These are phyloP conservation scores for Poa annua DNA, from an alignment of 176 grass and related monocot genomes.

Conservation along the genomic window DNA sequence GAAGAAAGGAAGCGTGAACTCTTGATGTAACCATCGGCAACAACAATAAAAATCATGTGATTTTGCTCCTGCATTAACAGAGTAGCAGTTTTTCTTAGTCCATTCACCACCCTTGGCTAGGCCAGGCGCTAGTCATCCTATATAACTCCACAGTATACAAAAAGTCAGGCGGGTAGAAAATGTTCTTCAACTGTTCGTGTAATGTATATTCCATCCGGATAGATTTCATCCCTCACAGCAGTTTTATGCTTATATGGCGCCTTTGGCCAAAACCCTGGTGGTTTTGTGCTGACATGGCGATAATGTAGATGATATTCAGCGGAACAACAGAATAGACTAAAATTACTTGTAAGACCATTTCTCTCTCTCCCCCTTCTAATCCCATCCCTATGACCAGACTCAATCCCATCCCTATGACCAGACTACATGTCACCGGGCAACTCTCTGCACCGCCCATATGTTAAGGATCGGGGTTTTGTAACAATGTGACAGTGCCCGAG, in stretches of 20 bases:
- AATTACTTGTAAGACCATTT: background rate
- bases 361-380: background rate
- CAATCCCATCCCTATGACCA: background rate
- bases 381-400: background rate
- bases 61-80: too few species aligned
- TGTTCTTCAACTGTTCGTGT: background rate
- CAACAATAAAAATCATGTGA: too few species aligned
- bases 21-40: too few species aligned
- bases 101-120: too few species aligned
- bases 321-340: background rate
- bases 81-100: too few species aligned
- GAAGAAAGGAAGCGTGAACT: too few species aligned
- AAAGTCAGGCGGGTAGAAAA: too few species aligned
- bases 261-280: background rate
- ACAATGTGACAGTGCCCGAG: background rate
- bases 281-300: background rate
- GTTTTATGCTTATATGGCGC: background rate
- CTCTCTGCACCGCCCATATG: background rate
- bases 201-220: slow-evolving; percentile 9
- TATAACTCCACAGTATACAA: too few species aligned
- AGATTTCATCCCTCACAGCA: background rate
- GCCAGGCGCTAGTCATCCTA: too few species aligned
- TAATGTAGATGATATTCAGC: background rate
- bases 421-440: background rate
- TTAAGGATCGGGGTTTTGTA: background rate